Evolutionary conservation across 129 eudicot species (phyloP).

Genomic region (Mikania micrantha): DNA sequence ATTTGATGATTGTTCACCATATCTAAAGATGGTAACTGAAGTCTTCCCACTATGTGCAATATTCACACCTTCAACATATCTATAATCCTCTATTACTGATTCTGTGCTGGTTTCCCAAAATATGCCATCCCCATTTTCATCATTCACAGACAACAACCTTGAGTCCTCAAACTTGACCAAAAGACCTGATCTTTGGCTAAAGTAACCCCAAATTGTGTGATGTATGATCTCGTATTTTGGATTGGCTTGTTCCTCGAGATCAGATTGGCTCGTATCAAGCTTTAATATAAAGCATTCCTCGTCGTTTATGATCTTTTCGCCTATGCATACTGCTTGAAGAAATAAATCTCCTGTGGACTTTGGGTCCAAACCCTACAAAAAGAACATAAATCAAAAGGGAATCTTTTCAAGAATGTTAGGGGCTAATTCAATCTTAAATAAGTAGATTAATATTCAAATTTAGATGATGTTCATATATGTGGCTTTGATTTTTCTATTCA

Average conservation of each 20-base stretch:
- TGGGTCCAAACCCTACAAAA: conserved; percentile 70
- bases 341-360: conserved; percentile 60
- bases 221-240: conserved; percentile 72
- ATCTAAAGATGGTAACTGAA: conserved; percentile 66
- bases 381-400: neutral
- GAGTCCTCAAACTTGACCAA: conserved; percentile 90
- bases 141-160: conserved; percentile 53
- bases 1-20: conserved; percentile 87
- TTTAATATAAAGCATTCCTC: conserved; percentile 86
- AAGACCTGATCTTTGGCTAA: conserved; percentile 96
- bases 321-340: conserved; percentile 86
- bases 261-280: conserved; percentile 70
- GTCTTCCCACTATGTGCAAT: conserved; percentile 86
- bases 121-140: conserved; percentile 63
- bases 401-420: neutral
- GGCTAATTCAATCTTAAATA: neutral
- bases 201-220: conserved; percentile 97
- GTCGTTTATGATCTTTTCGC: conserved; percentile 76
- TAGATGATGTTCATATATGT: neutral
- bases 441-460: neutral
- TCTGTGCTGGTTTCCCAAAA: conserved; percentile 96
- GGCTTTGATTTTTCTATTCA: neutral
- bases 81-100: conserved; percentile 77
- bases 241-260: conserved; percentile 71
- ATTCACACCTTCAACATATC: conserved; percentile 82